Base-by-base conservation (phyloP, 768 basidiomycete species). In the Rhizopogon rudus region DNA sequence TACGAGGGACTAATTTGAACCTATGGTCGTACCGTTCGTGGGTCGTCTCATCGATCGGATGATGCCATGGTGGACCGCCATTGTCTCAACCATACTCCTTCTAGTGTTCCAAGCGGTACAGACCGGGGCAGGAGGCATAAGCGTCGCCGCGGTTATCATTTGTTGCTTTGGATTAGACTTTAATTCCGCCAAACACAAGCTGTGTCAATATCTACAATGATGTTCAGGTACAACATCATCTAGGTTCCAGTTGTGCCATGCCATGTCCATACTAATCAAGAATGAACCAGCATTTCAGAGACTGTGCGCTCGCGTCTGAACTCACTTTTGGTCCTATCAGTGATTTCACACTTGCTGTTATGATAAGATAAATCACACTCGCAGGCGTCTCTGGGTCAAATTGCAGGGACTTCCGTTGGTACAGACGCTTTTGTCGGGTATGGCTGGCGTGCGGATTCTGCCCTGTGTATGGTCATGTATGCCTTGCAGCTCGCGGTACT, bases 51-150 rank as follows among this genome's bases (percentile, higher is more conserved):
- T 67, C 1, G 67, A 71, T 52, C 57, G 55, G 13, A 51, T 79
- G 2, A 72, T 74, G 3, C 67, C 77, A 3, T 81, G 79, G 78
- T 60, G 67, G 8, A 73, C 75, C 12, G 68, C 74, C 17, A 61
- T 80, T 1, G 33, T 71, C 1, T 74, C 75, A 1, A 64, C 74
- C 1, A 37, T 67, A 16, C 61, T 63, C 13, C 54, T 73, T 35
- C 28, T 72, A 13, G 53, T 66, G 25, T 58, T 67, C 6, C 69
- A 67, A 41, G 55, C 52, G 7, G 60, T 79, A 16, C 67, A 77
- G 16, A 62, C 72, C 10, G 73, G 65, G 1, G 75, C 70, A 0
- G 79, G 73, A 6, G 67, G 75, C 3, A 58, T 69, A 35, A 68
- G 62, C 57, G 65, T 80, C 3, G 69, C 64, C 5, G 74, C 71